Conservation (phyloP, 2,329 filamentous ascomycete genomes). For the Calcarisporium arbuscula region DNA sequence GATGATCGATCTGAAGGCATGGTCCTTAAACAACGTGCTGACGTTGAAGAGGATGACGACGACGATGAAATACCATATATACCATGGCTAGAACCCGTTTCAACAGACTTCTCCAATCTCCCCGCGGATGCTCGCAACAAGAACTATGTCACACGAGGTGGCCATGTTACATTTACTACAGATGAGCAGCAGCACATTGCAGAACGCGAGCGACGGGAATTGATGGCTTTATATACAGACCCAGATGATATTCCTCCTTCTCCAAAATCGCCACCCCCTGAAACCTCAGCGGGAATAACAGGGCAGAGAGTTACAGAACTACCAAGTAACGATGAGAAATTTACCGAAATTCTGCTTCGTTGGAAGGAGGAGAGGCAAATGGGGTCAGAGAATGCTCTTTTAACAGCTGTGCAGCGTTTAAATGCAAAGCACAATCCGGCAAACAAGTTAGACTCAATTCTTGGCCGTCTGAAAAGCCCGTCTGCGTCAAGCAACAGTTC, state of each 20-base stretch:
- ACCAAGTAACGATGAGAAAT: conserved; percentile 32
- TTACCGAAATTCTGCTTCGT: conserved; percentile 43
- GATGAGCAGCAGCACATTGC: conserved; percentile 50
- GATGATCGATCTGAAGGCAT: conserved; percentile 70
- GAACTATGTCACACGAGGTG: conserved; percentile 49
- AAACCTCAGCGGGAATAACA: conserved; percentile 17
- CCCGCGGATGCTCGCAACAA: conserved; percentile 38
- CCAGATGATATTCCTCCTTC: conserved; percentile 48
- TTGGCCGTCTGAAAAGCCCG: conserved; percentile 25
- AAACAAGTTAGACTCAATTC: conserved; percentile 33
- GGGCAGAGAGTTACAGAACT: conserved; percentile 27
- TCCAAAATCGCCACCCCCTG: conserved; percentile 45
- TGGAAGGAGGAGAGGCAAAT: conserved; percentile 40
- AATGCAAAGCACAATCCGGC: conserved; percentile 29
- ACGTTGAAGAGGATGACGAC: conserved; percentile 47
- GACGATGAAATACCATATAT: conserved; percentile 50
- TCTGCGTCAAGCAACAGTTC: conserved; percentile 10
- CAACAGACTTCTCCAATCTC: conserved; percentile 41
- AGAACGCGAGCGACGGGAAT: conserved; percentile 50
- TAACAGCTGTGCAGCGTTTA: conserved; percentile 37
- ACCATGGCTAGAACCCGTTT: conserved; percentile 44
- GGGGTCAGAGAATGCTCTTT: conserved; percentile 35
- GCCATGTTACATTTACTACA: conserved; percentile 43
- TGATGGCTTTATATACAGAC: conserved; percentile 55
- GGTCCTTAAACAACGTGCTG: conserved; percentile 52